Percentiles rank a stretch among this genome's conserved stretches.
These are phyloP conservation scores for Didymella keratinophila DNA, from an alignment of 2,329 filamentous ascomycete species.

Conservation along the genomic window DNA sequence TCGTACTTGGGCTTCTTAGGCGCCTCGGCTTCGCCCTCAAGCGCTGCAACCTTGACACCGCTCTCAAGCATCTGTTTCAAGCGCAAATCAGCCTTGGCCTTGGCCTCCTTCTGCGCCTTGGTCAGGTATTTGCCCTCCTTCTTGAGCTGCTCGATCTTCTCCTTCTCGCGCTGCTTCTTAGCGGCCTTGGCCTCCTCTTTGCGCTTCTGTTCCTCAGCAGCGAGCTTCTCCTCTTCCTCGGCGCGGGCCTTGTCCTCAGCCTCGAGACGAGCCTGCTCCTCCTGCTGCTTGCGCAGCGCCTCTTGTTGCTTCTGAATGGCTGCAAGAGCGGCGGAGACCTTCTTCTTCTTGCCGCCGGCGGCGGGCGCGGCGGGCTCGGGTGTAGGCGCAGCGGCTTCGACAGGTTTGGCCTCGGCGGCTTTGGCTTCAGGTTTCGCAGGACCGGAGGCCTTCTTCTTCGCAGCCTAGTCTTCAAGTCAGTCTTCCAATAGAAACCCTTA, in stretches of 20 bases:
- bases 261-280: slow-evolving; percentile 65
- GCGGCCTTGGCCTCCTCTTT: slow-evolving; percentile 76
- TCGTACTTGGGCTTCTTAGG: slow-evolving; percentile 83
- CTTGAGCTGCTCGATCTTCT: slow-evolving; percentile 85
- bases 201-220: slow-evolving; percentile 72
- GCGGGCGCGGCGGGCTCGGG: slow-evolving; percentile 47
- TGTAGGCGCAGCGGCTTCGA: slow-evolving; percentile 40
- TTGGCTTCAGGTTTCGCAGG: slow-evolving; percentile 54
- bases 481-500: neutral
- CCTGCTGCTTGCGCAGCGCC: slow-evolving; percentile 70
- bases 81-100: slow-evolving; percentile 78
- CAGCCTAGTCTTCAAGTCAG: slow-evolving; percentile 49
- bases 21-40: slow-evolving; percentile 71
- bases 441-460: slow-evolving; percentile 66
- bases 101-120: slow-evolving; percentile 84
- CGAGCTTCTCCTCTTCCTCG: slow-evolving; percentile 70
- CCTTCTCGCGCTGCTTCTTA: slow-evolving; percentile 87
- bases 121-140: slow-evolving; percentile 87
- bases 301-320: slow-evolving; percentile 85
- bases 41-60: slow-evolving; percentile 66
- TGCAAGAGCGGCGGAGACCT: slow-evolving; percentile 77
- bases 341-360: slow-evolving; percentile 81
- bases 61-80: slow-evolving; percentile 85
- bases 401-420: slow-evolving; percentile 51
- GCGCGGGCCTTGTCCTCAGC: slow-evolving; percentile 71